phyloP scores from a whole-genome alignment of 805 yeast genomes.

The Metschnikowia aberdeeniae region DNA sequence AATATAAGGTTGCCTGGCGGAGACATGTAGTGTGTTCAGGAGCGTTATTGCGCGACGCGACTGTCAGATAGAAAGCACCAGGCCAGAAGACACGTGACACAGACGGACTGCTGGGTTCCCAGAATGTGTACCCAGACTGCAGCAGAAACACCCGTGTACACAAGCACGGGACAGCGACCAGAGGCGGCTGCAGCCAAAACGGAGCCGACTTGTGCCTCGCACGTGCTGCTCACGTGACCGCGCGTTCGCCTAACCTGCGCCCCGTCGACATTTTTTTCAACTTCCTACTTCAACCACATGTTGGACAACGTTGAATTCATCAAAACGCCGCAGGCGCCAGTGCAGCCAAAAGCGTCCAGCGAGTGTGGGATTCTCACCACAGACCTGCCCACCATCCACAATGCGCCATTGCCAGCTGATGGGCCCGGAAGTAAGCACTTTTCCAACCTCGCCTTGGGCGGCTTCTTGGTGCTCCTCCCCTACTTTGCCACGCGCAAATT shows the following conservation, averaged over 20 bases:
- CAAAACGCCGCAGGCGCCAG: constrained; percentile 53
- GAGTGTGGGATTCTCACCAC: constrained; percentile 37
- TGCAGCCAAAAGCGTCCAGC: constrained; percentile 28
- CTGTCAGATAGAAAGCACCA: not conserved
- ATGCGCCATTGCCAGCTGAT: constrained; percentile 87
- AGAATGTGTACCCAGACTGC: too few relatives aligned
- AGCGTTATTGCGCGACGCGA: not conserved
- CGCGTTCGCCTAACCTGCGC: not conserved
- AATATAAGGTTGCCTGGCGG: constrained; percentile 10
- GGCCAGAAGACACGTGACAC: too few relatives aligned
- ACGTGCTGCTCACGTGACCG: not conserved
- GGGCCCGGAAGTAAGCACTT: constrained; percentile 83
- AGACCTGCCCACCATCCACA: constrained; percentile 65
- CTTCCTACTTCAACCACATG: constrained; percentile 20
- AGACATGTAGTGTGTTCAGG: not conserved
- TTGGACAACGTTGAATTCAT: constrained; percentile 48
- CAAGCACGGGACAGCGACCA: too few relatives aligned
- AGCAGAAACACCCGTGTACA: too few relatives aligned
- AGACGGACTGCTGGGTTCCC: too few relatives aligned
- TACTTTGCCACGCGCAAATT: constrained; percentile 57
- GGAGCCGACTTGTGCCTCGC: too few relatives aligned
- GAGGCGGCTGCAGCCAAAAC: too few relatives aligned
- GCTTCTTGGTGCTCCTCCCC: constrained; percentile 55
- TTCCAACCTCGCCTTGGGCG: constrained; percentile 53
- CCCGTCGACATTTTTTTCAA: constrained; percentile 2